These are phyloP conservation scores for Neurospora cerealis DNA, from an alignment of 495 filamentous ascomycete species.

Conservation along the genomic window DNA sequence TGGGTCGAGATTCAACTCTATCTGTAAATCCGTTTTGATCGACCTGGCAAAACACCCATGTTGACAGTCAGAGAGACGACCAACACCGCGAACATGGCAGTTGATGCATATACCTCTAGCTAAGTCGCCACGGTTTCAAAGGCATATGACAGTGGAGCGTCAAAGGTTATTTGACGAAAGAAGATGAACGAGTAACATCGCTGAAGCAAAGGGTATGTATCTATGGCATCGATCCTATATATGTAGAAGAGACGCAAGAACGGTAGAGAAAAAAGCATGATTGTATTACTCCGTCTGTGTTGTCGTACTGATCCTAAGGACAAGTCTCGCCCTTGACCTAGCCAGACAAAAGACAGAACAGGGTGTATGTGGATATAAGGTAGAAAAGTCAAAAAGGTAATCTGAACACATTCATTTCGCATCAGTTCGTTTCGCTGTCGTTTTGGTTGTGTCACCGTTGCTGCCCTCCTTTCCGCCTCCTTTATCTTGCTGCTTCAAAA, in stretches of 20 bases:
- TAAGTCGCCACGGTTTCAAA: not conserved
- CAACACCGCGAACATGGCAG: not conserved
- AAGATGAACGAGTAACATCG: not conserved
- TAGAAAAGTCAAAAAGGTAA: not conserved
- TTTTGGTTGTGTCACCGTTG: not conserved
- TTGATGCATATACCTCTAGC: not conserved
- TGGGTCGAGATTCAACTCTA: not conserved
- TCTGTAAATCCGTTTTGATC: not conserved
- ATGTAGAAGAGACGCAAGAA: not conserved
- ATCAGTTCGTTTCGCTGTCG: not conserved
- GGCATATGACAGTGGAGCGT: not conserved
- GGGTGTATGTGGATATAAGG: not conserved
- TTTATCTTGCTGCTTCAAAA: not conserved
- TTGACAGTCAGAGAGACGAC: not conserved
- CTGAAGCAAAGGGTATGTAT: not conserved
- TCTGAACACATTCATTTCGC: not conserved
- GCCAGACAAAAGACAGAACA: not conserved
- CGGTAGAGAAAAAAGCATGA: not conserved
- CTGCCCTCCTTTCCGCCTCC: not conserved
- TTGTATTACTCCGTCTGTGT: not conserved
- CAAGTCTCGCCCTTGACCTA: not conserved
- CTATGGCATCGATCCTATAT: not conserved
- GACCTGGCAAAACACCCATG: not conserved
- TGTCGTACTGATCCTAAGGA: not conserved
- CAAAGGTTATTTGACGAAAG: not conserved